Conservation (phyloP, 305 asterid genomes). For the Lippia alba region DNA sequence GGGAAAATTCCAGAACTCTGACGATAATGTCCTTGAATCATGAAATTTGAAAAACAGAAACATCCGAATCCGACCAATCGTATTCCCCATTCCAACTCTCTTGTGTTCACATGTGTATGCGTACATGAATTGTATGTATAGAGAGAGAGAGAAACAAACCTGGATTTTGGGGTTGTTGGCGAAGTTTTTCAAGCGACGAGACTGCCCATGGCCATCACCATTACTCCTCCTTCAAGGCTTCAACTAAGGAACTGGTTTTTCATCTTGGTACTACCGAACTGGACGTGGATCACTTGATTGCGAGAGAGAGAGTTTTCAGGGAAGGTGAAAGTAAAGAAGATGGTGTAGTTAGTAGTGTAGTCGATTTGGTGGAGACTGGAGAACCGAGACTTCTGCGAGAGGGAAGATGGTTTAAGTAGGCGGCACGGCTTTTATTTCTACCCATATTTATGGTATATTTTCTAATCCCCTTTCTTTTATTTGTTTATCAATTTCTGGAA, state of each 20-base stretch:
- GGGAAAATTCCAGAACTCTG: no score
- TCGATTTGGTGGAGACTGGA: no score
- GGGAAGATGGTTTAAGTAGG: not conserved
- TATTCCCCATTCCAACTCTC: not conserved
- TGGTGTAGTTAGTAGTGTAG: no score
- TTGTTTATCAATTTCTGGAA: no score
- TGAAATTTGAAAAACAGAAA: not conserved
- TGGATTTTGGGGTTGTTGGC: not conserved
- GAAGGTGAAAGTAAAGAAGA: not conserved
- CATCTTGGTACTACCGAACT: not conserved
- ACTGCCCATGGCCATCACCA: not conserved
- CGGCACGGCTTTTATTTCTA: not conserved
- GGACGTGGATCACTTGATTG: no score
- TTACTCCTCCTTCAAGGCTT: not conserved
- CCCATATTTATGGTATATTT: no score
- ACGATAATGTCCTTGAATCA: not conserved
- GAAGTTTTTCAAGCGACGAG: not conserved
- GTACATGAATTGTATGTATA: no score
- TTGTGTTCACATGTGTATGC: not conserved
- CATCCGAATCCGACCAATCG: not conserved
- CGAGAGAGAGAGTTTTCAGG: not conserved
- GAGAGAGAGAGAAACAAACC: constrained; percentile 1
- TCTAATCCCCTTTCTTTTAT: no score
- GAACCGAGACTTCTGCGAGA: not conserved
- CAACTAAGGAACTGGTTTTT: not conserved